Conservation (phyloP, 805 yeast species). For the Saccharomycopsis fermentans region DNA sequence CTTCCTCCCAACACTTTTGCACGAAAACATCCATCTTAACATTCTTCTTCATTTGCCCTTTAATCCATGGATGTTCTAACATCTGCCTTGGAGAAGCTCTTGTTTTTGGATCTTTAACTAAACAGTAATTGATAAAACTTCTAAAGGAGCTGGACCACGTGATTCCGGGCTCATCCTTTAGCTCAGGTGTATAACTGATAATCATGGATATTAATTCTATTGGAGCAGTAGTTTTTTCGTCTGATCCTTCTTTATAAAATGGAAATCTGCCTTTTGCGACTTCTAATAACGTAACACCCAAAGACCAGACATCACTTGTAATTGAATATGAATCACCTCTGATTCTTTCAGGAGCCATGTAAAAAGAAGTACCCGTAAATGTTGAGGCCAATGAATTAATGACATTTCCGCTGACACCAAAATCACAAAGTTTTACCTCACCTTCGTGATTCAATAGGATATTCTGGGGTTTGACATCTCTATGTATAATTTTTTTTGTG, state of each 20-base stretch:
- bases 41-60: slow-evolving; percentile 58
- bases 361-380: slow-evolving; percentile 93
- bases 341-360: slow-evolving; percentile 98
- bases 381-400: slow-evolving; percentile 93
- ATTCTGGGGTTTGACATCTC: slow-evolving; percentile 95
- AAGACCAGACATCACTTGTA: slow-evolving; percentile 93
- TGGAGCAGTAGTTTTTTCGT: slow-evolving; percentile 41
- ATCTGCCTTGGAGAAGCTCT: slow-evolving; percentile 92
- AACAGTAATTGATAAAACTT: slow-evolving; percentile 69
- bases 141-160: slow-evolving; percentile 77
- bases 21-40: slow-evolving; percentile 87
- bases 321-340: slow-evolving; percentile 94
- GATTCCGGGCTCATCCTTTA: slow-evolving; percentile 70
- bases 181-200: slow-evolving; percentile 69
- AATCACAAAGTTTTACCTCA: slow-evolving; percentile 87
- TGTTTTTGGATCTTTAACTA: slow-evolving; percentile 67
- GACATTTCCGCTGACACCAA: slow-evolving; percentile 96
- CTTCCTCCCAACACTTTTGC: slow-evolving; percentile 51
- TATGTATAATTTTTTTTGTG: slow-evolving; percentile 77
- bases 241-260: slow-evolving; percentile 31
- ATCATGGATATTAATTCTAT: slow-evolving; percentile 78
- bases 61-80: slow-evolving; percentile 89
- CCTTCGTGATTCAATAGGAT: slow-evolving; percentile 69
- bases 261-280: slow-evolving; percentile 93
- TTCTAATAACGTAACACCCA: slow-evolving; percentile 84